Evolutionary conservation across 179 eudicot genomes (phyloP), one percentile per base, ranked within the genome.

Genomic region (Carnegiea gigantea): DNA sequence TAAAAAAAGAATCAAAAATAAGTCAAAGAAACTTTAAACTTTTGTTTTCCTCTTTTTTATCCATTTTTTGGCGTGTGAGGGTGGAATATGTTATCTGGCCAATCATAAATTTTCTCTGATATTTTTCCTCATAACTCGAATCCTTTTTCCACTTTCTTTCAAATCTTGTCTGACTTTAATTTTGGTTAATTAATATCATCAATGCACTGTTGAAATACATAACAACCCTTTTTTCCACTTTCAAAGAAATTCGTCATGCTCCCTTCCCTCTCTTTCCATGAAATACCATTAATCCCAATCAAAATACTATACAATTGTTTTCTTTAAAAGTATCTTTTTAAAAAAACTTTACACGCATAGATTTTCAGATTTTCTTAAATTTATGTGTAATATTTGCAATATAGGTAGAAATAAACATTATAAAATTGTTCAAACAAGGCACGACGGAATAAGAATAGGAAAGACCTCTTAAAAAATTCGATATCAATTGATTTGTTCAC

Each of bases 11-110:
- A 78, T 82, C 48, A 48, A 12, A 38, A 57, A 48, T 68, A 75
- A 85, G 87, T 85, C 87, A 85, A 82, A 70, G 75, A 30, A 18
- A 60, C 87, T 85, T 85, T 85, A 79, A 85, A 36, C 78, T 85
- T 82, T 79, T 85, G 87, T 79, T 85, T 85, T 83, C 85, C 77
- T 23, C 77, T 82, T 82, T 80, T 82, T 82, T 79, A 85, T 79
- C 87, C 78, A 75, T 33, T 33, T 33, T 33, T 82, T 75, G 82
- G 79, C 87, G 82, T 82, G 85, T 85, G 51, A 26, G n/a, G 68
- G 28, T 13, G 30, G 33, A 51, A 81, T 83, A 81, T 84, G 82
- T 51, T 51, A 51, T 84, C 78, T 36, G 82, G 40, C 86, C 84
- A 84, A 80, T 77, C 79, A 40, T 26, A 24, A 21, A 48, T 48